Base-by-base conservation (phyloP, 805 yeast species). In the Saccharomyces mikatae region DNA sequence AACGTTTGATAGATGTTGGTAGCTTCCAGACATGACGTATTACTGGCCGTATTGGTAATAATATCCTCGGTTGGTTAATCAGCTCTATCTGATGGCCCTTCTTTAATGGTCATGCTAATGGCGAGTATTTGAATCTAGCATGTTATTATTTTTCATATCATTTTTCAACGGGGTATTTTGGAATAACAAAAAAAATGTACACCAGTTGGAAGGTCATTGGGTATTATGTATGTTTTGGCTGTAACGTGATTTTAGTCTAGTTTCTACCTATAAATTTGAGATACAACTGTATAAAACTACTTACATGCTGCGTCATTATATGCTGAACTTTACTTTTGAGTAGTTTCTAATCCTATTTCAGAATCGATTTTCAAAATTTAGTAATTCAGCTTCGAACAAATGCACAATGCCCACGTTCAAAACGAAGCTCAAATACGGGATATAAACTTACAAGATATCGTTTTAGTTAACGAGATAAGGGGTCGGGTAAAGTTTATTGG, bases 401-500 rank as follows among this genome's bases (percentile, higher is more conserved):
- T 36, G 44, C 24, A 17, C 24, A 36, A 36, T 36, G 44, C 44
- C 4, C 8, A 9, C 21, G 47, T 31, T 13, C 14, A 46, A 28
- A 32, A 29, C 46, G 26, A 29, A 6, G 14, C 36, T 32, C 21
- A 41, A 31, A 26, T 24, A 8, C 44, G 6, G 22, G 11, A 21
- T 14, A 24, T 30, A 59, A 48, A 54, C 47, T 60, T 21, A 48
- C 49, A n/a, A 41, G 70, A 72, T 44, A 55, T 59, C 29, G 80
- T 79, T 2, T 28, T 52, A 3, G 73, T 77, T 1, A 65, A 68
- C 53, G 76, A 76, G 3, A 68, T 72, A 8, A 47, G 55, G 0
- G 89, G 87, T 0, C 59, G 65, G 0, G 76, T 84, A 1, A 68
- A 77, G 51, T 84, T 67, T 62, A 55, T 77, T 1, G 89, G 89